Evolutionary conservation across 1,139 yeast species (phyloP).

Genomic region (Protomyces macrosporus): DNA sequence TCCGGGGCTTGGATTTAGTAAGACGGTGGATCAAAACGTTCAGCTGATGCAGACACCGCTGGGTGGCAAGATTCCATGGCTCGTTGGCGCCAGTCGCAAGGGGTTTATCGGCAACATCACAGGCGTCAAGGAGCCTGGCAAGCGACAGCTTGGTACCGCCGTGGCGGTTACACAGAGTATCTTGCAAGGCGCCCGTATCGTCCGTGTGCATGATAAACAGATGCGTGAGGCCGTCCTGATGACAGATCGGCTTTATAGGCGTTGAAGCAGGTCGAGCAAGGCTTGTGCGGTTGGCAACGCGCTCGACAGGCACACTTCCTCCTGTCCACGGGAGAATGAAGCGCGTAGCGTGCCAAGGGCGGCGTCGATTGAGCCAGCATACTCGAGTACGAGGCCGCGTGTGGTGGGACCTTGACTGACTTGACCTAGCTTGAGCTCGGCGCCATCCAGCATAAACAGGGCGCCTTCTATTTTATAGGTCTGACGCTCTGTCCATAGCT

Average conservation of each 20-base stretch:
- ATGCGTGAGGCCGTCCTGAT: conserved; percentile 58
- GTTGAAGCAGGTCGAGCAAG: neutral
- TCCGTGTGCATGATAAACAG: conserved; percentile 79
- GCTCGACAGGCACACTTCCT: neutral
- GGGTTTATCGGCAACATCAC: conserved; percentile 74
- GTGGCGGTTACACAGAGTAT: conserved; percentile 72
- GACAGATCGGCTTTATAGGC: conserved; percentile 57
- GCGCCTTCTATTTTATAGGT: conserved; percentile 9
- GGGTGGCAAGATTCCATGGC: conserved; percentile 45
- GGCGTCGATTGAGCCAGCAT: neutral
- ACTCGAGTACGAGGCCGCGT: conserved; percentile 13
- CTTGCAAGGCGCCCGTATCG: conserved; percentile 69
- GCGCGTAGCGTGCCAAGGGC: neutral
- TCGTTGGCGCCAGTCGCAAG: conserved; percentile 85
- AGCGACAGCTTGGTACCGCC: conserved; percentile 70
- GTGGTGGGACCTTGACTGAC: conserved; percentile 22
- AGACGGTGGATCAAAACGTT: conserved; percentile 62
- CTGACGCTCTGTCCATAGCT: conserved; percentile 14
- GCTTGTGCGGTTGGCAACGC: neutral
- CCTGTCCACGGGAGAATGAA: neutral
- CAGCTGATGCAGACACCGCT: conserved; percentile 53
- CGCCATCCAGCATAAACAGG: conserved; percentile 3
- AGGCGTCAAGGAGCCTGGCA: conserved; percentile 43
- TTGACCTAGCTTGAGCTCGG: neutral
- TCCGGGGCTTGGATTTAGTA: conserved; percentile 96